Conservation (phyloP, 2,329 filamentous ascomycete genomes). For the Clonostachys chloroleuca region DNA sequence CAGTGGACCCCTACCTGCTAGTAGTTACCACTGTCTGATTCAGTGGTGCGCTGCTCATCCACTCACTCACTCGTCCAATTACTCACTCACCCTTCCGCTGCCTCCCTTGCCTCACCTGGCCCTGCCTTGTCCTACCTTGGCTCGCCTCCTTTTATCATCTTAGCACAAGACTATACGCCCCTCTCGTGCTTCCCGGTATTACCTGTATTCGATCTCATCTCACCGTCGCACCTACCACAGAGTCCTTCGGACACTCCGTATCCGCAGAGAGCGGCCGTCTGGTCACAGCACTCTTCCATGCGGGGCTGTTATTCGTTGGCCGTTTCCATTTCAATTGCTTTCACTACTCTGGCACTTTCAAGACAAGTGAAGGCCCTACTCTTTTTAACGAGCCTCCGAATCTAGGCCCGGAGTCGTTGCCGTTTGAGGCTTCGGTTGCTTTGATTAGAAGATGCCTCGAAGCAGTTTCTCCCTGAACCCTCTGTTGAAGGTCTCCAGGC, state of each 20-base stretch:
- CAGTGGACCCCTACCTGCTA: no score
- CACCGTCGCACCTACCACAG: background rate
- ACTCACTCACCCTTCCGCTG: no score
- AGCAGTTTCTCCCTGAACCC: constrained; percentile 50
- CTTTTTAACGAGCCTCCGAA: background rate
- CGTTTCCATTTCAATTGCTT: no score
- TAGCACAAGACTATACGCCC: background rate
- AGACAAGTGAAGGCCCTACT: no score
- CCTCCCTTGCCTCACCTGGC: background rate
- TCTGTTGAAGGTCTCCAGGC: constrained; percentile 68
- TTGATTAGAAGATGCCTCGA: constrained; percentile 30
- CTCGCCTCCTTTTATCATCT: background rate
- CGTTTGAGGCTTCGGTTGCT: background rate
- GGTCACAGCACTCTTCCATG: no score
- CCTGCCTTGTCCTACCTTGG: background rate
- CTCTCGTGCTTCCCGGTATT: background rate
- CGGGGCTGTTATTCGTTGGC: no score
- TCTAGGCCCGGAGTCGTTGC: background rate
- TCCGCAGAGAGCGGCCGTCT: no score
- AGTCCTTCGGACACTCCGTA: background rate
- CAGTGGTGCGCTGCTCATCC: no score
- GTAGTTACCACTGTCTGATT: no score
- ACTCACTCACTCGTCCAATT: no score
- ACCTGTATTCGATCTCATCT: background rate
- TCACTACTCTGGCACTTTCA: no score